Evolutionary conservation across 345 rosid species (phyloP).

Genomic region (Angophora floribunda): DNA sequence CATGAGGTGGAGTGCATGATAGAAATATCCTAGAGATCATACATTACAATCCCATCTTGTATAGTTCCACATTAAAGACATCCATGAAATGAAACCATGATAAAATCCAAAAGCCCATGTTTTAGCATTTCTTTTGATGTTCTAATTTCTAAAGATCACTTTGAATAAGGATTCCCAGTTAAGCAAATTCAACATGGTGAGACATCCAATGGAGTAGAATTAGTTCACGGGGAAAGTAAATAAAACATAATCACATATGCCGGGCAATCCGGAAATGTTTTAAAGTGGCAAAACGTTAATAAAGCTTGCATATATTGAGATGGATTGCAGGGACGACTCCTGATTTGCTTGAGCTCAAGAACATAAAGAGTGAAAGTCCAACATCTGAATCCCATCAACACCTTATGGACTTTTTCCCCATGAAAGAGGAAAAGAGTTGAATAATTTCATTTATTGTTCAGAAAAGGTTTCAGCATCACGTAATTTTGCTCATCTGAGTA

Average conservation of each 20-base stretch:
- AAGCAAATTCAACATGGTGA: neutral
- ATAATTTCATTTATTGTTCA: neutral
- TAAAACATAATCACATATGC: neutral
- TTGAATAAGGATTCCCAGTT: neutral
- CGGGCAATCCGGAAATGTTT: neutral
- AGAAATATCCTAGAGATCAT: neutral
- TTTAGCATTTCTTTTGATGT: neutral
- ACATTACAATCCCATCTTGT: neutral
- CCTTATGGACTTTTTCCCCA: neutral
- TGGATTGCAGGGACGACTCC: neutral
- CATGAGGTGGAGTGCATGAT: neutral
- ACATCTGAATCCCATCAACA: neutral
- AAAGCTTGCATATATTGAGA: neutral
- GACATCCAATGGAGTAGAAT: neutral
- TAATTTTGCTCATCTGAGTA: neutral
- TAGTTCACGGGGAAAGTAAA: neutral
- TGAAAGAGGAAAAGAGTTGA: neutral
- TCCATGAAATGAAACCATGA: neutral
- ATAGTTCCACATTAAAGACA: neutral
- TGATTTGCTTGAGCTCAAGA: neutral
- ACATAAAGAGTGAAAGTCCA: neutral
- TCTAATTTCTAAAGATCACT: neutral
- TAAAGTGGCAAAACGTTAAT: neutral
- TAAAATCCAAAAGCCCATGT: neutral
- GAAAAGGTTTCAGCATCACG: neutral